Base-by-base conservation (phyloP, 139 green algal genomes). In the Microglena sp. region DNA sequence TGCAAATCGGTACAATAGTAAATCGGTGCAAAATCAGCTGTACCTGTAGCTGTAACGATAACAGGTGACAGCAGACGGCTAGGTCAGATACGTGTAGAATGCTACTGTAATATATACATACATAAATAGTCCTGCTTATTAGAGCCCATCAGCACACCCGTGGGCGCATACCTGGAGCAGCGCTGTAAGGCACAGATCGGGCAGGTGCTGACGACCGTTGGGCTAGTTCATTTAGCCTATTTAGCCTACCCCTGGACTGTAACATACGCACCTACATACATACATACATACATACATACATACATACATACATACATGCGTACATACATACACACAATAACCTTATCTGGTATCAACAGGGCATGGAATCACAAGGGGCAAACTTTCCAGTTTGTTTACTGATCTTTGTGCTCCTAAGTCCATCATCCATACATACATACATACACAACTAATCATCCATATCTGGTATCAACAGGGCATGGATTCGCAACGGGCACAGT, bases 141-240 rank as follows among this genome's bases (percentile, higher is more conserved):
- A 33, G 83, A 84, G 46, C 88, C 88, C 7, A 82, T 92, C 18
- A 84, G 84, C 32, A 79, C 80, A 6, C 34, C 80, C 69, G 64
- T 70, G 58, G 60, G 60, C n/a, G 33, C 60, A 3, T 67, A 67
- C 60, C 60, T 67, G 4, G 60, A 67, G 60, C 43, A 32, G 50
- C 72, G 77, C 36, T 84, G 73, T 66, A 84, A 85, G 59, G 78
- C 77, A 50, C 86, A 77, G 82, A 77, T 91, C 6, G 71, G 89
- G 18, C 80, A 69, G 2, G 86, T 84, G 0, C 81, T 89, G 68
- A 90, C 79, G 2, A 64, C 86, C 4, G 85, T 72, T 35, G 75
- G 84, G 62, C 77, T 85, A 33, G 4, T 55, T 35, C 8, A 6
- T 29, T 34, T 70, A 18, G 15, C 40, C 40, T 50, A 11, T 50